Base-by-base conservation (phyloP, 768 basidiomycete species). In the Collybia mongolica region DNA sequence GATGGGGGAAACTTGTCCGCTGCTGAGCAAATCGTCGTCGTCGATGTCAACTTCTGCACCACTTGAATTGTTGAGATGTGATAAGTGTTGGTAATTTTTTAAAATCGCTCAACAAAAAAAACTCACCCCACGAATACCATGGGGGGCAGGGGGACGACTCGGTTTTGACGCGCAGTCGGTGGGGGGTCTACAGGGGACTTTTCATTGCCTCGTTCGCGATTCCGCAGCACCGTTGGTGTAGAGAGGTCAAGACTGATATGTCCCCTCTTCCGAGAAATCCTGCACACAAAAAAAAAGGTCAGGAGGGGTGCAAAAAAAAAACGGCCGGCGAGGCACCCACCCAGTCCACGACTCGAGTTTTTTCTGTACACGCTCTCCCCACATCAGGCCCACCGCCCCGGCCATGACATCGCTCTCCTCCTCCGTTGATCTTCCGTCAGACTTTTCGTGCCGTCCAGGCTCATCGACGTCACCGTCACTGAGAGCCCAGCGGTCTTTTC, bases 11-110 rank as follows among this genome's bases (percentile, higher is more conserved):
- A 76, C 80, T 60, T 89, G 89, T 0, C 87, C 88, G 59, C 88
- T 90, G 63, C 89, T 90, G 44, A 86, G 65, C n/a, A 84, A 67
- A 12, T 86, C 83, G 12, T 86, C 86, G 17, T 88, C 86, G 6
- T 70, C 73, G 38, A 54, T 52, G 28, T 72, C 68, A 41, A 60
- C 51, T 9, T 56, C 55, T 3, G 6, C 53, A 24, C 23, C 19
- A 14, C 58, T 60, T 8, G 5, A n/a, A 5, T 46, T 12, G 29
- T 18, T 9, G 0, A n/a, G 17, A 20, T 20, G 24, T 38, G 18
- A 26, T 11, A 15, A 6, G 24, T 47, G 24, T 11, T 36, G 28
- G 11, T 6, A 35, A 11, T 26, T 26, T 26, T 26, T 26, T n/a
- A n/a, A n/a, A n/a, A n/a, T n/a, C n/a, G n/a, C n/a, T n/a, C n/a